Evolutionary conservation across 805 yeast species (phyloP), one percentile per base, ranked within the genome.

Genomic region (Barnettozyma botsteinii): DNA sequence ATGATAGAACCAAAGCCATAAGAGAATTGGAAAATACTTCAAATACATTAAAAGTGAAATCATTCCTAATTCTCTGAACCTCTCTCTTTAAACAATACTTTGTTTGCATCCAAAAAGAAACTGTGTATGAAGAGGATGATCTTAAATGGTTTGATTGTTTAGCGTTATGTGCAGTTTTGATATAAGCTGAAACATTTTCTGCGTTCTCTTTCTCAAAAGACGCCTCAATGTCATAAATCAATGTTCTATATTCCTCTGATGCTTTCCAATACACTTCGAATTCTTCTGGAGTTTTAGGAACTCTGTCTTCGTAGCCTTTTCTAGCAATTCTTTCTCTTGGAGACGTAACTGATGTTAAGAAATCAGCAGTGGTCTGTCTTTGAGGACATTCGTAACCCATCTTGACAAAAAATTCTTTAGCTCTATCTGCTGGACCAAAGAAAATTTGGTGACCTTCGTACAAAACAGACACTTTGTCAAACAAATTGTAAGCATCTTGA

Each of bases 301-400:
- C 79, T 40, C 55, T 56, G 29, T 62, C 50, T 43, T 72, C 79
- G 49, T 45, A 65, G 2, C 83, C 85, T 20, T 61, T 53, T 39
- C 60, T 60, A 3, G 73, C 55, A 42, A 50, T 60, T 55, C 88
- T 69, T 37, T 81, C 87, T 6, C 64, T 62, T 8, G 86, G 85
- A 56, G 79, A 82, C 8, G 88, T 79, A 11, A 81, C 68, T 2
- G 85, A 76, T 2, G 86, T 81, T 51, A 81, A 61, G 55, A 79
- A 81, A 53, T 81, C 87, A 12, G 86, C 82, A 13, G 85, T 76
- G 4, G 83, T 71, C 62, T 79, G 85, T 51, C 87, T 69, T 8
- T 72, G 64, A 18, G 82, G 84, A 46, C 81, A 77, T 29, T 64
- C 58, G 50, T 66, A 82, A 17, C 89, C 89, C 82, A 82, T 75